Evolutionary conservation across 192 early-diverging fungal species (phyloP).

Genomic region (Coemansia reversa): DNA sequence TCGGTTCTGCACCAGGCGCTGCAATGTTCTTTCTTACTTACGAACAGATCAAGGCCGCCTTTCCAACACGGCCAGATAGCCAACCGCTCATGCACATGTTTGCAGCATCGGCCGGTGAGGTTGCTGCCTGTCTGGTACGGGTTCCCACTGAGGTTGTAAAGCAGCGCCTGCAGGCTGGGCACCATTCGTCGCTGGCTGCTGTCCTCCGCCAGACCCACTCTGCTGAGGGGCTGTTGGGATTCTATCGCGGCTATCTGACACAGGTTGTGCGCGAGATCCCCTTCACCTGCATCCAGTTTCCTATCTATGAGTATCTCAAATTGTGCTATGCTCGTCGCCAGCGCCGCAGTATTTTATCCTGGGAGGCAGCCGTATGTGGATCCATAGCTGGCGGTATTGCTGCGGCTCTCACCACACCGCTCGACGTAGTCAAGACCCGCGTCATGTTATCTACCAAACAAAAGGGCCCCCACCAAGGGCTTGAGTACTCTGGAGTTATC

Average conservation of each 20-base stretch:
- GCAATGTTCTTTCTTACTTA: slow-evolving; percentile 92
- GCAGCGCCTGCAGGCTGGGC: slow-evolving; percentile 91
- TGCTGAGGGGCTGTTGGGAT: slow-evolving; percentile 75
- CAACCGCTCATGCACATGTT: slow-evolving; percentile 77
- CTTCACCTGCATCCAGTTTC: slow-evolving; percentile 96
- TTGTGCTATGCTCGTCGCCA: slow-evolving; percentile 52
- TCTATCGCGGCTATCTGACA: slow-evolving; percentile 90
- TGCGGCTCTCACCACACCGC: slow-evolving; percentile 87
- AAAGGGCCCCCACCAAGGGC: slow-evolving; percentile 28
- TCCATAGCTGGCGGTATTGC: slow-evolving; percentile 87
- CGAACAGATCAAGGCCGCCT: slow-evolving; percentile 69
- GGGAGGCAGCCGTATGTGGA: slow-evolving; percentile 84
- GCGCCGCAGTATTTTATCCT: slow-evolving; percentile 60
- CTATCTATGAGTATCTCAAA: slow-evolving; percentile 91
- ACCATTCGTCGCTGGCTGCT: slow-evolving; percentile 59
- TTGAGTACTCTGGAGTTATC: slow-evolving; percentile 65
- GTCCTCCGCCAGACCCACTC: slow-evolving; percentile 67
- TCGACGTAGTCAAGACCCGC: slow-evolving; percentile 95
- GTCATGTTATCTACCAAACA: slow-evolving; percentile 83
- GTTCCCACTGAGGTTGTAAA: slow-evolving; percentile 97
- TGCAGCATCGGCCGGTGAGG: slow-evolving; percentile 86
- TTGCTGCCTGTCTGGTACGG: slow-evolving; percentile 87
- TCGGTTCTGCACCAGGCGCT: slow-evolving; percentile 89
- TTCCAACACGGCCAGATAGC: slow-evolving; percentile 8
- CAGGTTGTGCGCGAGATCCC: slow-evolving; percentile 96